Conservation (phyloP, 441 rosid species). For the Cnidoscolus chayamansa region DNA sequence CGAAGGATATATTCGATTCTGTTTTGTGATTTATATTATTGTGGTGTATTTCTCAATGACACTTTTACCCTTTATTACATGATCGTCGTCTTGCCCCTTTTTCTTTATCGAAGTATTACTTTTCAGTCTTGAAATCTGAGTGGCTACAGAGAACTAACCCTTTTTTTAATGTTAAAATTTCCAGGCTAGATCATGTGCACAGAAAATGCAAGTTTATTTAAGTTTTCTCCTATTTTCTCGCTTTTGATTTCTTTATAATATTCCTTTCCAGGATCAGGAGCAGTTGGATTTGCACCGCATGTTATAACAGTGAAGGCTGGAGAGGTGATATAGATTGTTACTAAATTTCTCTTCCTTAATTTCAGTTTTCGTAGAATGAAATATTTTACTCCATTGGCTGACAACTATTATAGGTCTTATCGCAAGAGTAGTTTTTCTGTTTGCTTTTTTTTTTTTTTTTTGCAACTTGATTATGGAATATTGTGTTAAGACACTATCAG, state of each 20-base stretch:
- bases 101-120: not conserved
- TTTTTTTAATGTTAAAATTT: not conserved
- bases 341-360: conserved; percentile 3
- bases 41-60: not conserved
- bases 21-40: not conserved
- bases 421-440: not conserved
- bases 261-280: conserved; percentile 52
- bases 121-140: not conserved
- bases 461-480: not conserved
- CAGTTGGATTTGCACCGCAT: conserved; percentile 70
- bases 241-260: not conserved
- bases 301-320: conserved; percentile 63
- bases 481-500: not conserved
- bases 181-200: not conserved
- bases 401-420: not conserved
- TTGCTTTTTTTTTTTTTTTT: no score
- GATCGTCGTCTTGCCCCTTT: not conserved
- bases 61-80: not conserved
- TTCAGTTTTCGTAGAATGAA: no score
- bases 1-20: not conserved
- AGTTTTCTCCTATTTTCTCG: not conserved
- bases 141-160: not conserved
- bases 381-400: not conserved
- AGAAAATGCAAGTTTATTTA: not conserved
- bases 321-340: conserved; percentile 48